Base-by-base conservation (phyloP, 2,329 filamentous ascomycete genomes). In the Nemania diffusa region DNA sequence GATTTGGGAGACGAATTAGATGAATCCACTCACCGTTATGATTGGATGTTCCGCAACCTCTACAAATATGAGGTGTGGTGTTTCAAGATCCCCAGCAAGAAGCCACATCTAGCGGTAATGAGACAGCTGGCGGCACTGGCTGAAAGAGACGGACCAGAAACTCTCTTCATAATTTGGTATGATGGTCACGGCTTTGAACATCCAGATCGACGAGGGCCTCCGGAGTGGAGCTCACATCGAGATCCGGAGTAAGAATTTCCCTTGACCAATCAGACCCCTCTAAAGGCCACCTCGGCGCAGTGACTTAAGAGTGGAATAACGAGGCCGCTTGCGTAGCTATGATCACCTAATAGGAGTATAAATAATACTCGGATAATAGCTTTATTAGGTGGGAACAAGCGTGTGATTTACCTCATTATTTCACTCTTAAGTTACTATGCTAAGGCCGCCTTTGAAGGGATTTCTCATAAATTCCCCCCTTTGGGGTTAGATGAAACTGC, bases 91-190 rank as follows among this genome's bases (percentile, higher is more conserved):
- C 62, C 62, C 1, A 34, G 4, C 11, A 60, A 26, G 22, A 60
- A 59, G 11, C 62, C 56, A 0, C 37, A 60, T n/a, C 11, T 50
- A 15, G 48, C 62, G 1, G 17, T 65, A 0, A 20, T 40, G 0
- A 50, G 6, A 2, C 0, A 42, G 1, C 44, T 68, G 11, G 2
- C 56, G 5, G 6, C 29, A 7, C 11, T 68, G 1, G 57, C 51
- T 22, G 5, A 46, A 15, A 5, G 6, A 3, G 65, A 68, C 11
- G 46, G 34, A 15, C 56, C 65, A 0, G 50, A 68, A 0, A 62
- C 50, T 7, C 34, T 68, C 2, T 68, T 68, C 11, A 17, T 68
- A 3, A 65, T 68, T 13, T 68, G 65, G 65, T 68, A 68, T 20
- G 65, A 65, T 20, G 65, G 65, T 15, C 65, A 65, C 15, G 65